Evolutionary conservation across 805 yeast species (phyloP).

Genomic region (Ogataea henricii): DNA sequence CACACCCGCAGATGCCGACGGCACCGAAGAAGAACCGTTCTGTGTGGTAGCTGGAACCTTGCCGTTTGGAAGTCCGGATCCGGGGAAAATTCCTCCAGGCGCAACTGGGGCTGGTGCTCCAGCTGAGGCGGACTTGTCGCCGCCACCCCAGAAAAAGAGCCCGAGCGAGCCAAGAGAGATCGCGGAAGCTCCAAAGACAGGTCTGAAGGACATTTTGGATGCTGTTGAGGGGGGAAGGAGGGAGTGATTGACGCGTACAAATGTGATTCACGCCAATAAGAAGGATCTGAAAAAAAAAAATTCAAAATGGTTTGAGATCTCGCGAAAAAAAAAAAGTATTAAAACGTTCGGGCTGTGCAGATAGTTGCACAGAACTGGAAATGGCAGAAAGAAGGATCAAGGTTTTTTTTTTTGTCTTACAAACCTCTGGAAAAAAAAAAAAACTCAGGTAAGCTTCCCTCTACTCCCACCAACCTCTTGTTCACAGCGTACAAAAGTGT

Average conservation of each 20-base stretch:
- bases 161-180: constrained; percentile 29
- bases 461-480: too few relatives aligned
- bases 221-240: neutral
- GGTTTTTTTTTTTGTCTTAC: neutral
- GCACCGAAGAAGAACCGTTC: neutral
- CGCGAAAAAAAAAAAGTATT: neutral
- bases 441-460: neutral
- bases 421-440: neutral
- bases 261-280: neutral
- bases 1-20: constrained; percentile 20
- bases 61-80: constrained; percentile 15
- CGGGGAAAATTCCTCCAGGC: constrained; percentile 15
- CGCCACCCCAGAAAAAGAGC: constrained; percentile 33
- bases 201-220: constrained; percentile 15
- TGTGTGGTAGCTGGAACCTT: constrained; percentile 5
- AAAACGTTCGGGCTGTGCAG: neutral
- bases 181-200: constrained; percentile 19
- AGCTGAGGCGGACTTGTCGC: constrained; percentile 19
- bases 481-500: neutral
- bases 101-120: constrained; percentile 18
- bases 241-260: neutral
- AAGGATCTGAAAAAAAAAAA: neutral
- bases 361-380: neutral
- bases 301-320: neutral
- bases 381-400: neutral